These are phyloP conservation scores for Limonium bicolor DNA, from an alignment of 148 eudicot species.

Conservation along the genomic window DNA sequence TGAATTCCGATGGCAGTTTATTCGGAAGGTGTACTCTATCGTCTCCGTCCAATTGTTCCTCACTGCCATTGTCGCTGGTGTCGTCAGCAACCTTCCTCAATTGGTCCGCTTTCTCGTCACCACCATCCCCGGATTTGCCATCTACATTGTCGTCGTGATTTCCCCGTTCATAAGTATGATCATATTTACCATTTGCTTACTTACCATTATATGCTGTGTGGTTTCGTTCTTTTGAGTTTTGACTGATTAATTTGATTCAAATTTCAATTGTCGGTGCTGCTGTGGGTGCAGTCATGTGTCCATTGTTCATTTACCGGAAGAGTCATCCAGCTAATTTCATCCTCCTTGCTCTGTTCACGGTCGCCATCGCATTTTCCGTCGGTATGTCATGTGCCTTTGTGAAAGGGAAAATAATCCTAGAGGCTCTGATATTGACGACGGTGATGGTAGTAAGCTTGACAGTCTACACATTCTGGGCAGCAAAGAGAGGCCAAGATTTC, in stretches of 20 bases:
- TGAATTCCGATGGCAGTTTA: constrained; percentile 41
- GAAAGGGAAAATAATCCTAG: not conserved
- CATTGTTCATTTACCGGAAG: constrained; percentile 2
- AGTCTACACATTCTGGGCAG: constrained; percentile 4
- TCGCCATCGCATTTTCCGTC: constrained; percentile 1
- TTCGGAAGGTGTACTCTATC: constrained; percentile 43
- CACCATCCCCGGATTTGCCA: constrained; percentile 10
- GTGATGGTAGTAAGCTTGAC: constrained; percentile 4
- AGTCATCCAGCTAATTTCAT: constrained; percentile 1
- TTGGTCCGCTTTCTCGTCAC: constrained; percentile 15
- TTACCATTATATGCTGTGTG: not conserved
- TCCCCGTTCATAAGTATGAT: constrained; percentile 24
- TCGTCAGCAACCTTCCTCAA: constrained; percentile 13
- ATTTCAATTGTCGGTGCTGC: not conserved
- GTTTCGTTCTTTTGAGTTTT: not conserved
- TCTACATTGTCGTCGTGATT: constrained; percentile 15
- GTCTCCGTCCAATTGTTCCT: constrained; percentile 29
- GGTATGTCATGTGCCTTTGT: constrained; percentile 8
- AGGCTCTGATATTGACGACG: constrained; percentile 3
- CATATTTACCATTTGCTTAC: not conserved
- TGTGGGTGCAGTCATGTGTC: constrained; percentile 4
- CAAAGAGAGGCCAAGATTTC: constrained; percentile 5
- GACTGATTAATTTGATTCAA: not conserved
- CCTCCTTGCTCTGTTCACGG: constrained; percentile 1
- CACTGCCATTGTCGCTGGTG: constrained; percentile 21